Evolutionary conservation across 768 basidiomycete species (phyloP).

Genomic region (Leccinellum luteum): DNA sequence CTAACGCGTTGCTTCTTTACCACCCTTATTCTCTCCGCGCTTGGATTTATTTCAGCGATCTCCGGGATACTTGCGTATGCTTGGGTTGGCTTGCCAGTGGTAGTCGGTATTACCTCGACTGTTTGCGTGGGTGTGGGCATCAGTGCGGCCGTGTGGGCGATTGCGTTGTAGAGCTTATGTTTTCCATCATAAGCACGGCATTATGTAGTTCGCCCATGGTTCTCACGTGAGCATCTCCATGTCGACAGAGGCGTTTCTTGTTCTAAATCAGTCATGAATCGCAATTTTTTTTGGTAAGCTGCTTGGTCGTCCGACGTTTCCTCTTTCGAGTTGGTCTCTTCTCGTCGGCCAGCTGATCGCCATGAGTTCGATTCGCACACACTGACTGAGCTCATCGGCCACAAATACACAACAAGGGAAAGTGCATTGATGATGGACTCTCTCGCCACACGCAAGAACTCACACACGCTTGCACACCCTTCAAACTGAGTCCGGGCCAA

Average conservation of each 20-base stretch:
- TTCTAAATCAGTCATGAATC: not conserved
- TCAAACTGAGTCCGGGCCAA: too few relatives aligned
- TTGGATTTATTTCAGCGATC: constrained; percentile 26
- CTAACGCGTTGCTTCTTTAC: constrained; percentile 27
- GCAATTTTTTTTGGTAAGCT: not conserved
- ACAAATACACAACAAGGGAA: not conserved
- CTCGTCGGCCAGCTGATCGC: too few relatives aligned
- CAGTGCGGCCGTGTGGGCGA: constrained; percentile 25
- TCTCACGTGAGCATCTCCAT: not conserved
- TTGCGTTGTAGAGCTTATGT: constrained; percentile 9
- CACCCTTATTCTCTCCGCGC: constrained; percentile 20
- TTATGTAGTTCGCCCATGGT: not conserved
- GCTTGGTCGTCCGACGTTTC: too few relatives aligned
- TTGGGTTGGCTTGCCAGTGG: constrained; percentile 23
- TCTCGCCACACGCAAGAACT: not conserved
- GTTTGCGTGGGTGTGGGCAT: constrained; percentile 23
- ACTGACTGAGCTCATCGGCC: not conserved
- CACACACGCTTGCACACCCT: not conserved
- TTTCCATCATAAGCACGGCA: not conserved
- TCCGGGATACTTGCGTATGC: constrained; percentile 26
- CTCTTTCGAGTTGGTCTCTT: too few relatives aligned
- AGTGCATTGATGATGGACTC: not conserved
- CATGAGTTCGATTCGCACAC: too few relatives aligned
- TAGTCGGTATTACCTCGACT: constrained; percentile 29
- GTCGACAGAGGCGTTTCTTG: not conserved